Evolutionary conservation across 257 asterid species (phyloP).

Genomic region (Scutellaria minor): DNA sequence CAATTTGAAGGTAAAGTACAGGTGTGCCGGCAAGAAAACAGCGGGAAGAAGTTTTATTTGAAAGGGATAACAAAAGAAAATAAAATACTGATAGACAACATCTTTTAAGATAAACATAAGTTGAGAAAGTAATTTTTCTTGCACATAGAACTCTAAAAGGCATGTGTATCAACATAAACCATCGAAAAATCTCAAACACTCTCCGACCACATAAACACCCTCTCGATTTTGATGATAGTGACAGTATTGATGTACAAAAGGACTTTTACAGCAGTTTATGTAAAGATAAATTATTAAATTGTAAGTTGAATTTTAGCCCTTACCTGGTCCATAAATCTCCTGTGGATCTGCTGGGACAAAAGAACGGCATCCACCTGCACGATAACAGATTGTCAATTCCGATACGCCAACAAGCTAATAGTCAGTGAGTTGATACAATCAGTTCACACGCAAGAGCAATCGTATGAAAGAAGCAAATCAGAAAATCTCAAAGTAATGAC

Average conservation of each 20-base stretch:
- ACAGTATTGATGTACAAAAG: no score
- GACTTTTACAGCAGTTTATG: background rate
- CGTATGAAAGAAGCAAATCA: constrained; percentile 20
- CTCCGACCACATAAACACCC: constrained; percentile 14
- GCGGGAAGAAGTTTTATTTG: background rate
- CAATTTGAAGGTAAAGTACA: constrained; percentile 22
- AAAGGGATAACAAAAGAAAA: constrained; percentile 6
- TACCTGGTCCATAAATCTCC: constrained; percentile 78
- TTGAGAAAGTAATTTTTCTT: background rate
- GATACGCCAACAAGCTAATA: constrained; percentile 22
- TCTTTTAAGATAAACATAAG: background rate
- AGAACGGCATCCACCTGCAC: constrained; percentile 85
- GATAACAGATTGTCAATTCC: constrained; percentile 34
- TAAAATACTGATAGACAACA: constrained; percentile 14
- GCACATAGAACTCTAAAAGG: constrained; percentile 7
- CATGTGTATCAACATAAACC: background rate
- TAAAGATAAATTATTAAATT: background rate
- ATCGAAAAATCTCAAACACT: background rate
- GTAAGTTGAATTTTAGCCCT: constrained; percentile 32
- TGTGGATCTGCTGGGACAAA: constrained; percentile 74
- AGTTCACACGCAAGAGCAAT: background rate
- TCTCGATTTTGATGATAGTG: no score
- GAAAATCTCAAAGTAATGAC: constrained; percentile 18
- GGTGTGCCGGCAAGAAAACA: constrained; percentile 9
- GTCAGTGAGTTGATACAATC: constrained; percentile 1